phyloP scores from a whole-genome alignment of 305 asterid species.

The Fraxinus greggii region DNA sequence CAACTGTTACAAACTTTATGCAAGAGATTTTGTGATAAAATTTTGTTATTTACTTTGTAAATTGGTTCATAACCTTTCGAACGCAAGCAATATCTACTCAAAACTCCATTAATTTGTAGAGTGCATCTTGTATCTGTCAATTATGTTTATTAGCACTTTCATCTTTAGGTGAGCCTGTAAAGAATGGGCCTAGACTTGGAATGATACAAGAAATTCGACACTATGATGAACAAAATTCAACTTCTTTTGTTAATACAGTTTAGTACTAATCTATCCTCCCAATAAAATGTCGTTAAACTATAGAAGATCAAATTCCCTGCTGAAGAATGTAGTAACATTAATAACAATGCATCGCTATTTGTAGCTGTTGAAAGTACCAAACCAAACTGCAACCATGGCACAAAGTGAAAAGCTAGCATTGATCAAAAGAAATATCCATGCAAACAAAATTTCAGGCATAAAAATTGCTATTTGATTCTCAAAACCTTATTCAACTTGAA shows the following conservation, averaged over 20 bases:
- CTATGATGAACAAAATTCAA: not conserved
- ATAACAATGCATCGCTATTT: not conserved
- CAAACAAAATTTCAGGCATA: not conserved
- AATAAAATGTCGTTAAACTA: not conserved
- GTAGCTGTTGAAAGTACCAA: not conserved
- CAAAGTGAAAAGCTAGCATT: not conserved
- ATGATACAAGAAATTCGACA: not conserved
- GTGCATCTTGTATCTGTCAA: not conserved
- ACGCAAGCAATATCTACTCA: not conserved
- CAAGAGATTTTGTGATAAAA: not conserved
- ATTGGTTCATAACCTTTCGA: not conserved
- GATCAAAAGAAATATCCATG: not conserved
- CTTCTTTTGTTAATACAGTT: not conserved
- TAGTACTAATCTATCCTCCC: not conserved
- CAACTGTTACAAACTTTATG: not conserved
- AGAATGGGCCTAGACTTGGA: not conserved
- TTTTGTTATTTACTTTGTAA: not conserved
- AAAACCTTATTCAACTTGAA: not conserved
- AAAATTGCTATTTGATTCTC: not conserved
- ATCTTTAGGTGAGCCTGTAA: not conserved
- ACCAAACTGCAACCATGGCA: not conserved
- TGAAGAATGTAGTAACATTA: not conserved
- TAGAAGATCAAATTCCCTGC: not conserved
- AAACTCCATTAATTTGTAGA: not conserved
- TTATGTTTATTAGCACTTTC: not conserved